Percentiles rank a stretch among this genome's conserved stretches.
These are phyloP conservation scores for Coemansia sp. DNA, from an alignment of 192 early-diverging fungal species.

Conservation along the genomic window DNA sequence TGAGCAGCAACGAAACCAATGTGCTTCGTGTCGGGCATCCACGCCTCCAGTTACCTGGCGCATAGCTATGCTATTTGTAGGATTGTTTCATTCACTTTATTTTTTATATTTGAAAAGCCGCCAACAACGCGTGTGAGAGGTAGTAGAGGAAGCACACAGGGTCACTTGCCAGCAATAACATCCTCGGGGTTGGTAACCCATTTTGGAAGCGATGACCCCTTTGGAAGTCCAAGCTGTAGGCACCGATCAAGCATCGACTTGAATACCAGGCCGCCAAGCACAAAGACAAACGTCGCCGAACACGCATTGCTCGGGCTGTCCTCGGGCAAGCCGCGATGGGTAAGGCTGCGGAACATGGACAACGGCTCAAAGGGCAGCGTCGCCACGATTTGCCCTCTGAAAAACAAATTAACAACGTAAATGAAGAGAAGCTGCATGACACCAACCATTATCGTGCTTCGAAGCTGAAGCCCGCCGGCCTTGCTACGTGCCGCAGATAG, in stretches of 20 bases:
- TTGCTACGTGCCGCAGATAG: conserved; percentile 43
- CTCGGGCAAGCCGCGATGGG: conserved; percentile 46
- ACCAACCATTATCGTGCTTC: conserved; percentile 41
- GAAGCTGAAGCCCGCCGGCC: conserved; percentile 45
- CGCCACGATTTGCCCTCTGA: conserved; percentile 27
- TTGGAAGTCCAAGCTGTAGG: conserved; percentile 52
- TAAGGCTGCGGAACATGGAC: conserved; percentile 41
- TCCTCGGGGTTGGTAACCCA: conserved; percentile 54
- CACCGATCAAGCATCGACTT: conserved; percentile 41
- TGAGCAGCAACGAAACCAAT: conserved; percentile 23
- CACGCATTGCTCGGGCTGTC: conserved; percentile 38
- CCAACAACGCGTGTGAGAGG: neutral
- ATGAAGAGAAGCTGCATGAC: conserved; percentile 42
- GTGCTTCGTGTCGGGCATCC: neutral
- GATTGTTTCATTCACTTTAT: neutral
- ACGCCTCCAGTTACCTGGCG: too few relatives aligned
- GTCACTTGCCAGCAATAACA: conserved; percentile 26
- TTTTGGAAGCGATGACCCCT: conserved; percentile 43
- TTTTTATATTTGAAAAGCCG: neutral
- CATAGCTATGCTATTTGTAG: neutral
- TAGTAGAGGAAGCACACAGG: neutral
- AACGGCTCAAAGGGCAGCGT: conserved; percentile 50
- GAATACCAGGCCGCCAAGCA: conserved; percentile 48
- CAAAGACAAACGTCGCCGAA: conserved; percentile 55
- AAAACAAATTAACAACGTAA: conserved; percentile 33